phyloP scores from a whole-genome alignment of 177 flowering plant species.

The Telopea speciosissima region DNA sequence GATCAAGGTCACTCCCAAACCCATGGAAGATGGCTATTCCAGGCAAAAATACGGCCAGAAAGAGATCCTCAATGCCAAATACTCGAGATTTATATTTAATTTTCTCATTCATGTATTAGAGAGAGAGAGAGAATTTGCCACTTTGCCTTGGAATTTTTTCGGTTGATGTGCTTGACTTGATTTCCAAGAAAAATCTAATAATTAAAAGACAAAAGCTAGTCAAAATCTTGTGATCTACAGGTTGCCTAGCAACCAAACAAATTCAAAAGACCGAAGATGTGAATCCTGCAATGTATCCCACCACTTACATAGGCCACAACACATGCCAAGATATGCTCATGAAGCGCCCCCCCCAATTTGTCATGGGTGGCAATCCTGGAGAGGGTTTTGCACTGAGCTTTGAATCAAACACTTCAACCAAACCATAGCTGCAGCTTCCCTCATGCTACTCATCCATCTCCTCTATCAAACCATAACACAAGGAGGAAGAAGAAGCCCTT shows the following conservation, averaged over 20 bases:
- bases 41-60: conserved; percentile 38
- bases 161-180: too few species aligned
- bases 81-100: conserved; percentile 18
- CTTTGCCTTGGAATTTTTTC: too few species aligned
- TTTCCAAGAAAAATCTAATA: background rate
- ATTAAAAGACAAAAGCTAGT: too few species aligned
- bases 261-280: conserved; percentile 53
- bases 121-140: too few species aligned
- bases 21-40: conserved; percentile 20
- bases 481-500: conserved; percentile 1
- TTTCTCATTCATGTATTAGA: background rate
- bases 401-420: conserved; percentile 6
- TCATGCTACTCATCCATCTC: background rate
- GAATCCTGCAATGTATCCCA: conserved; percentile 34
- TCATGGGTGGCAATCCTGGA: conserved; percentile 18
- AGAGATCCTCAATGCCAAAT: conserved; percentile 19
- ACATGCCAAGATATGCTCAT: conserved; percentile 39
- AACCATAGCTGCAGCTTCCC: background rate
- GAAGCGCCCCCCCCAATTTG: conserved; percentile 22
- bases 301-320: conserved; percentile 55
- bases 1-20: conserved; percentile 10
- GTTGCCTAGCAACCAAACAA: conserved; percentile 63
- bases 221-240: conserved; percentile 17
- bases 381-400: conserved; percentile 29
- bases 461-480: background rate